A percentile compares a stretch with the other conserved stretches of the same genome.
These are phyloP conservation scores for Trametes elegans DNA, from an alignment of 768 basidiomycete genomes.

Conservation along the genomic window DNA sequence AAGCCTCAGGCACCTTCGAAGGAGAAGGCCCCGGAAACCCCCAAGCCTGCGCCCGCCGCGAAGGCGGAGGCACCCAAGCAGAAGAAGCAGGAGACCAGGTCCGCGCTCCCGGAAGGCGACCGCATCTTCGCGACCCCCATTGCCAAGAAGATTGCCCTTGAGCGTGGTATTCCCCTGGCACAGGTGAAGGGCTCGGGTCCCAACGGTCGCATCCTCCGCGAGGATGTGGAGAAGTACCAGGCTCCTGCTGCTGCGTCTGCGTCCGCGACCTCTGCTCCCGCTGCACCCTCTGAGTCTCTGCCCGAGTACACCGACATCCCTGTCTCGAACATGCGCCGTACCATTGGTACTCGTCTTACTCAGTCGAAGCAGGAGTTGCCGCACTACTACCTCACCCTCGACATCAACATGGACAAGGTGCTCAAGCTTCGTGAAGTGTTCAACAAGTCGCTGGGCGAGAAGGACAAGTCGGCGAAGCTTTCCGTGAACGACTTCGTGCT, in stretches of 20 bases:
- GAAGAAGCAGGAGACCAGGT: constrained; percentile 44
- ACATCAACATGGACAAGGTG: constrained; percentile 96
- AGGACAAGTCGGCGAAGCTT: constrained; percentile 89
- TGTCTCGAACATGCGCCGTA: constrained; percentile 90
- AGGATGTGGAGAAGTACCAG: constrained; percentile 92
- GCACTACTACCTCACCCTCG: constrained; percentile 94
- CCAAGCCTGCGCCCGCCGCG: constrained; percentile 37
- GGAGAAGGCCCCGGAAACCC: constrained; percentile 41
- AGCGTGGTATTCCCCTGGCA: constrained; percentile 86
- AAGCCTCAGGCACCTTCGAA: constrained; percentile 36
- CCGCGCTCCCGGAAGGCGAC: constrained; percentile 63
- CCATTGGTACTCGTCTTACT: constrained; percentile 84
- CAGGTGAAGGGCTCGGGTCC: constrained; percentile 94
- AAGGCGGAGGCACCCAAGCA: constrained; percentile 35
- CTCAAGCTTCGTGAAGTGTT: constrained; percentile 93
- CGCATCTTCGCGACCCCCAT: constrained; percentile 94
- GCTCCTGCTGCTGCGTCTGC: constrained; percentile 43
- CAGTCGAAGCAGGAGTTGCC: constrained; percentile 96
- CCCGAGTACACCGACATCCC: constrained; percentile 88
- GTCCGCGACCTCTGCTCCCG: constrained; percentile 37
- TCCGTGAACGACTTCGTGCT: constrained; percentile 98
- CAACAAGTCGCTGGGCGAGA: constrained; percentile 83
- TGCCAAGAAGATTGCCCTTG: constrained; percentile 95
- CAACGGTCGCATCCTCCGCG: constrained; percentile 89
- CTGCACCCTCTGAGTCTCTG: constrained; percentile 49